phyloP scores from a whole-genome alignment of 306 rosid genomes.

The Cucumis hystrix region DNA sequence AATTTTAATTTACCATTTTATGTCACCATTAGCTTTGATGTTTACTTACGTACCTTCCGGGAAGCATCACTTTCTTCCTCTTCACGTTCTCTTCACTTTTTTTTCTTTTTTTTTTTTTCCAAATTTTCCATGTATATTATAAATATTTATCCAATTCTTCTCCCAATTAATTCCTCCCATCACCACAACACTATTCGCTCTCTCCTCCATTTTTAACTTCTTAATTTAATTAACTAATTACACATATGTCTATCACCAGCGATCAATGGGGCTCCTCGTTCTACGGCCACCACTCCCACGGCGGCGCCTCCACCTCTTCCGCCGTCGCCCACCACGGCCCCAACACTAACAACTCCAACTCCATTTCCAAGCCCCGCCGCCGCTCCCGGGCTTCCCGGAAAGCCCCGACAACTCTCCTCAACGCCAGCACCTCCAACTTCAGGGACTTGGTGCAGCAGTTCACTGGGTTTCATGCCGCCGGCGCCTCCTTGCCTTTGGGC shows the following conservation, averaged over 20 bases:
- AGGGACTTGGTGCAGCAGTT: slow-evolving; percentile 75
- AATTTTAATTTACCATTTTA: not conserved
- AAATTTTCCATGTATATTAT: too few species aligned
- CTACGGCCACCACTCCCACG: slow-evolving; percentile 14
- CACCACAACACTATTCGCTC: not conserved
- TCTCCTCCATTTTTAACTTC: not conserved
- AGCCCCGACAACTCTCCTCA: slow-evolving; percentile 57
- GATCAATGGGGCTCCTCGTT: slow-evolving; percentile 33
- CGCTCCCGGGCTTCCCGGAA: slow-evolving; percentile 58
- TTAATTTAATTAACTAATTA: not conserved
- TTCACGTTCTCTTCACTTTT: slow-evolving; percentile 11
- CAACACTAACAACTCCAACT: slow-evolving; percentile 3
- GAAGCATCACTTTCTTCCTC: slow-evolving; percentile 29
- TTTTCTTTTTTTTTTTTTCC: too few species aligned
- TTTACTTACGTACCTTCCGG: slow-evolving; percentile 30
- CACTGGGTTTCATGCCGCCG: slow-evolving; percentile 48
- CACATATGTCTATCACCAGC: slow-evolving; percentile 7
- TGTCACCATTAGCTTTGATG: not conserved
- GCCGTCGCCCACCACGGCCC: not conserved
- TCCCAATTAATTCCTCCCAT: not conserved
- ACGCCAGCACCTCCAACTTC: slow-evolving; percentile 54
- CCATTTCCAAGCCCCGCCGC: slow-evolving; percentile 23
- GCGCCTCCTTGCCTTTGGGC: slow-evolving; percentile 17
- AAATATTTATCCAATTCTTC: too few species aligned
- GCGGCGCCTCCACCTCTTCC: slow-evolving; percentile 1